Evolutionary conservation across 2,329 filamentous ascomycete genomes (phyloP), one percentile per base, ranked within the genome.

Genomic region (Xylaria sp.): DNA sequence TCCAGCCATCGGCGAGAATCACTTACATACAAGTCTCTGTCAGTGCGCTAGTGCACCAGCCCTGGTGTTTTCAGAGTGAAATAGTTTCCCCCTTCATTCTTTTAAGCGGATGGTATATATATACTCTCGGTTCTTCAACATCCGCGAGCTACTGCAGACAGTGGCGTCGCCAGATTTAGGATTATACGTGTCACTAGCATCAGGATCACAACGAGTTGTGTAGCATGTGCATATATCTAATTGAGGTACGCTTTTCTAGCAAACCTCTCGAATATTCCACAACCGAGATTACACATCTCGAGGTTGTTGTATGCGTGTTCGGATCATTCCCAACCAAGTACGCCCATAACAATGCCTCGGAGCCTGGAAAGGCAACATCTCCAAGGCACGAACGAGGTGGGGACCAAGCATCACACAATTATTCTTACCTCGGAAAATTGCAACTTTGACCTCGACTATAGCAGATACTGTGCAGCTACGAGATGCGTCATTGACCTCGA

Each of bases 231-330:
- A 67, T 57, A 67, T 67, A 63, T 69, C 69, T 70, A 68, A 71
- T 70, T 72, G 70, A 71, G 70, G 71, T 69, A 74, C 61, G 72
- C 66, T 68, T 64, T 66, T 69, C 61, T 74, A 72, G 71, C 69
- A 72, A 72, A 74, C 71, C 70, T 71, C 71, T 63, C 66, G 55
- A 70, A 66, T 71, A 68, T 71, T 71, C 70, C 65, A 66, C 67
- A 65, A 70, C 67, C 68, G 73, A 73, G 71, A 73, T 69, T 57
- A 20, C 50, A 49, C 20, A 50, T 55, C 67, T 58, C 61, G 20
- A 27, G 17, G 54, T 56, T 69, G 61, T 62, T 69, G 69, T 66
- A 66, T 70, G 59, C 68, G 65, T 68, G 61, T 71, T 66, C 57
- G 69, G 55, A 65, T 72, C 61, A 71, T 66, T 57, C 71, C 70